phyloP scores from a whole-genome alignment of 73 alveolate species.

The Stentor roeselii region DNA sequence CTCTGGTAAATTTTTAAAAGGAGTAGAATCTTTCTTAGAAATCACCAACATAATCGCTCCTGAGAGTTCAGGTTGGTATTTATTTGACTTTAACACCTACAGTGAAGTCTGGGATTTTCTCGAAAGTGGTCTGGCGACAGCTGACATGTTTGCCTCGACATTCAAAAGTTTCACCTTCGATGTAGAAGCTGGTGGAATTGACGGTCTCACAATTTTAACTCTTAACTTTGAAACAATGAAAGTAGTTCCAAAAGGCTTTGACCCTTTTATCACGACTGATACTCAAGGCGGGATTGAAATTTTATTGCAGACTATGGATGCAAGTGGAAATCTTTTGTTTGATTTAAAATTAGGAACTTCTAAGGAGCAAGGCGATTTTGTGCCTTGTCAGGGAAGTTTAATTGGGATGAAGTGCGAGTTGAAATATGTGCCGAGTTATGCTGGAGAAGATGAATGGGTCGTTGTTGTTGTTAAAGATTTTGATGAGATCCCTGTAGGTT shows the following conservation, averaged over 20 bases:
- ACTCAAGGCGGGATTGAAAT: slow-evolving; percentile 13
- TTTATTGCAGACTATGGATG: background rate
- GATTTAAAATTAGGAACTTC: background rate
- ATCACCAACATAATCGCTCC: slow-evolving; percentile 16
- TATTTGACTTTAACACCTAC: slow-evolving; percentile 26
- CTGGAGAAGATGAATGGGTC: background rate
- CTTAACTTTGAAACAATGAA: slow-evolving; percentile 8
- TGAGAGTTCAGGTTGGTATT: background rate
- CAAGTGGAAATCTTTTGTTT: slow-evolving; percentile 1
- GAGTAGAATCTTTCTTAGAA: background rate
- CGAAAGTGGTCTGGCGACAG: slow-evolving; percentile 25
- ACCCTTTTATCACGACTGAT: background rate
- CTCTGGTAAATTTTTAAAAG: background rate
- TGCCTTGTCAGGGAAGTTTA: slow-evolving; percentile 2
- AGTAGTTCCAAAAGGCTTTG: slow-evolving; percentile 2
- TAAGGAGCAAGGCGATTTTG: slow-evolving; percentile 9
- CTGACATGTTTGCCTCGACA: background rate
- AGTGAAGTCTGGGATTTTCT: slow-evolving; percentile 18
- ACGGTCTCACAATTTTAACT: background rate
- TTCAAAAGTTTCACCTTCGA: background rate
- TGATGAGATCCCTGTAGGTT: background rate
- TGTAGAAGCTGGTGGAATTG: background rate
- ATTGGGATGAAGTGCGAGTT: background rate
- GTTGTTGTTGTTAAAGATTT: background rate
- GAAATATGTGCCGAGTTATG: slow-evolving; percentile 15